phyloP scores from a whole-genome alignment of 371 early-diverging fungal genomes.

The Mucor irregularis region DNA sequence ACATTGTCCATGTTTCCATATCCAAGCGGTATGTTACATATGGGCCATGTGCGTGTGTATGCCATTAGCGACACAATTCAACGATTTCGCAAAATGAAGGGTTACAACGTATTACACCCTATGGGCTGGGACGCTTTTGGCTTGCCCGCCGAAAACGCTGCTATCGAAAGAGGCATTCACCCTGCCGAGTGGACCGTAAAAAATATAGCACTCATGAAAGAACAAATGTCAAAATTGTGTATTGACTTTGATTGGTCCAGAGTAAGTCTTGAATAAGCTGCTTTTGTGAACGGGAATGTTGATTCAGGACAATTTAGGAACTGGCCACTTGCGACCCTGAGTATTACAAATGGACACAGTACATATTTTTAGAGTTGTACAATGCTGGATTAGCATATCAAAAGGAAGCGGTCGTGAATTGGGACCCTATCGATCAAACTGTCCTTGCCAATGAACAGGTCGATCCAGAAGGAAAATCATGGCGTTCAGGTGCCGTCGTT shows the following conservation, averaged over 20 bases:
- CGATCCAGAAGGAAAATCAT: conserved; percentile 84
- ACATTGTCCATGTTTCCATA: conserved; percentile 95
- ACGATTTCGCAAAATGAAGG: conserved; percentile 76
- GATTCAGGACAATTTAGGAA: conserved; percentile 52
- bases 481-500: conserved; percentile 94
- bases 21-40: conserved; percentile 90
- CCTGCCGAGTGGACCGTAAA: conserved; percentile 84
- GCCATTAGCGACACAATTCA: conserved; percentile 88
- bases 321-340: conserved; percentile 81
- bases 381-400: conserved; percentile 83
- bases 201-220: conserved; percentile 84
- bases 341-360: conserved; percentile 94
- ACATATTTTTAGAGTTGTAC: conserved; percentile 78
- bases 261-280: background rate
- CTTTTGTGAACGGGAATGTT: background rate
- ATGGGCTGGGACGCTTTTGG: conserved; percentile 99
- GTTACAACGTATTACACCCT: conserved; percentile 82
- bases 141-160: conserved; percentile 98
- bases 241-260: conserved; percentile 91
- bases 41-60: conserved; percentile 96
- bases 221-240: conserved; percentile 72
- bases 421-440: conserved; percentile 96
- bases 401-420: conserved; percentile 90
- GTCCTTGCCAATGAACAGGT: conserved; percentile 97
- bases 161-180: conserved; percentile 82